Base-by-base conservation (phyloP, 345 rosid species). In the Eucalyptus virginea region DNA sequence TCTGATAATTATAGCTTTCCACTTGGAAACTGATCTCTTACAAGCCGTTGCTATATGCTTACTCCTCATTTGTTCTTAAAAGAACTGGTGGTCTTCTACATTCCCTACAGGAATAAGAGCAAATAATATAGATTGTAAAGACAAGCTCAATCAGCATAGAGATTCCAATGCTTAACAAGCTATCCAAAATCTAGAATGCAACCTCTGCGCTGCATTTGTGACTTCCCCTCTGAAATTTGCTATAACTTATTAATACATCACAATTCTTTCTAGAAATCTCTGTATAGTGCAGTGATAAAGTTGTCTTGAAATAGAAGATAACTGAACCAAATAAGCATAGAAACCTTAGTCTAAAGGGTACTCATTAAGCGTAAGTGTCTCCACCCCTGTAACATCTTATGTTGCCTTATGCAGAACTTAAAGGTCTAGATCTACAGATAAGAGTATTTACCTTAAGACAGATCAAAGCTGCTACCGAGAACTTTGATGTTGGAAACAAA, bases 391-490 rank as follows among this genome's bases (percentile, higher is more conserved):
- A 89, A 88, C 89, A 51, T 89, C 88, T 89, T 86, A 54, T 87
- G 72, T 83, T 91, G 89, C 47, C 88, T 42, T 91, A 81, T 86
- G 90, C 97, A 94, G 97, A 94, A 91, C 92, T 96, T 86, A 91
- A 93, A 91, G 91, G 94, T 86, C 92, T 95, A 81, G 97, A 95
- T 93, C 95, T 94, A 85, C 97, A 93, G 89, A 95, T 96, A 17
- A 97, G 98, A 91, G 83, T 91, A 24, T 96, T 94, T 92, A 91
- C 95, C 86, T 91, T 95, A 88, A 90, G 91, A 88, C 97, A 95
- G 91, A 95, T 95, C 37, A 93, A 95, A 90, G 96, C 95, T 87
- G 97, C 98, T 47, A 96, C 97, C 34, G 88, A 92, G 88, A 92
- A 95, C 91, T 96, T 96, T 45, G 96, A 93, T 90, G 91, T 91